These are phyloP conservation scores for Fonsecaea pedrosoi DNA, from an alignment of 2,329 filamentous ascomycete species.

Conservation along the genomic window DNA sequence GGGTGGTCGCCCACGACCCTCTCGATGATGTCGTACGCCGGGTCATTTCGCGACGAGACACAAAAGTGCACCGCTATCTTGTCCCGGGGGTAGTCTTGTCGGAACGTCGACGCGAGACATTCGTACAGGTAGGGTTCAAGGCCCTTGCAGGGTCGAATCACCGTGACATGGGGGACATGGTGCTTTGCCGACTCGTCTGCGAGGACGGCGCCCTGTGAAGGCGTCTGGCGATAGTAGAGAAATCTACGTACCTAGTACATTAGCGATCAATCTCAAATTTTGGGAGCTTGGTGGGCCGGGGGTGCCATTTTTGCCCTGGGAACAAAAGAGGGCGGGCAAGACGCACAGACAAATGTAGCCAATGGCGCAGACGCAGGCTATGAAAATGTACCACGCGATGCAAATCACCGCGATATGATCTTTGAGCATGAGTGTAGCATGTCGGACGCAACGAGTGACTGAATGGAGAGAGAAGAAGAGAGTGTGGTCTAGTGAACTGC, in stretches of 20 bases:
- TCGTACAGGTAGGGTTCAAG: conserved; percentile 89
- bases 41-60: conserved; percentile 74
- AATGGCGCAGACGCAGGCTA: conserved; percentile 63
- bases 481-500: background rate
- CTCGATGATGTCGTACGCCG: conserved; percentile 76
- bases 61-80: conserved; percentile 84
- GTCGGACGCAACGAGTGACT: conserved; percentile 12
- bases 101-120: conserved; percentile 85
- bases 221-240: conserved; percentile 59
- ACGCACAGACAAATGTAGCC: conserved; percentile 66
- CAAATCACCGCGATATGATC: conserved; percentile 54
- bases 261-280: too few relatives aligned
- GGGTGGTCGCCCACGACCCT: conserved; percentile 77
- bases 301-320: too few relatives aligned
- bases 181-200: conserved; percentile 42
- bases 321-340: conserved; percentile 1
- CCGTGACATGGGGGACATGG: conserved; percentile 79
- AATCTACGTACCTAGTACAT: conserved; percentile 51
- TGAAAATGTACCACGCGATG: conserved; percentile 63
- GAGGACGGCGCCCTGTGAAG: conserved; percentile 51
- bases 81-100: conserved; percentile 77
- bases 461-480: background rate
- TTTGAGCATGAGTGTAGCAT: conserved; percentile 38
- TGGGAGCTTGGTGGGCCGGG: too few relatives aligned
- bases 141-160: conserved; percentile 92